Conservation (phyloP, 768 basidiomycete genomes). For the Boletellus ananas region DNA sequence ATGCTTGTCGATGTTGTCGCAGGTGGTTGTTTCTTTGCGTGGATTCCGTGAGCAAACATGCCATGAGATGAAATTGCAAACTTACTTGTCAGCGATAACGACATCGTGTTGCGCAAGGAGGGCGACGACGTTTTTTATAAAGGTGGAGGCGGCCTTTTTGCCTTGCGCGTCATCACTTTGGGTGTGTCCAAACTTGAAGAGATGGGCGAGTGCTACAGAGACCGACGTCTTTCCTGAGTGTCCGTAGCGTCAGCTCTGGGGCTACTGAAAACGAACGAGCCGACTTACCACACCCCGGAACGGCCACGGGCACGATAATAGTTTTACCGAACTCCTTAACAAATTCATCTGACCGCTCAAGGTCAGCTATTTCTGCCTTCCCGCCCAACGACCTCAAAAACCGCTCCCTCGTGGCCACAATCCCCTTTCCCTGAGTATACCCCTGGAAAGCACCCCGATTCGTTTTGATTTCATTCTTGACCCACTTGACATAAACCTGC, state of each 20-base stretch:
- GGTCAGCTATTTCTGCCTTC: slow-evolving; percentile 30
- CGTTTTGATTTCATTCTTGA: slow-evolving; percentile 64
- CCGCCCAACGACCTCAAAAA: slow-evolving; percentile 71
- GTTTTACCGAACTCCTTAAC: slow-evolving; percentile 57
- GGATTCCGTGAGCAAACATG: background rate
- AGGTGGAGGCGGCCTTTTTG: slow-evolving; percentile 69
- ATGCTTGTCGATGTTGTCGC: slow-evolving; percentile 65
- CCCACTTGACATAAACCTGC: slow-evolving; percentile 77
- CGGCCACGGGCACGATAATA: slow-evolving; percentile 81
- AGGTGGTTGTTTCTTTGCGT: slow-evolving; percentile 82
- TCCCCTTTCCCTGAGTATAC: slow-evolving; percentile 72
- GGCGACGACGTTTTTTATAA: slow-evolving; percentile 66
- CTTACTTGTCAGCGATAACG: slow-evolving; percentile 91
- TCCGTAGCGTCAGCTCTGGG: background rate
- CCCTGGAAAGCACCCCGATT: slow-evolving; percentile 58
- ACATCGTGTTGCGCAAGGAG: slow-evolving; percentile 64
- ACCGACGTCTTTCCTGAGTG: slow-evolving; percentile 81
- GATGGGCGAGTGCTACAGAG: slow-evolving; percentile 67
- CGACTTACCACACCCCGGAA: slow-evolving; percentile 85
- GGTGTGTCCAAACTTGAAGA: slow-evolving; percentile 88
- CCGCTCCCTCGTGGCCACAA: slow-evolving; percentile 75
- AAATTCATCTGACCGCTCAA: slow-evolving; percentile 13
- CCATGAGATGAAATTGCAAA: background rate
- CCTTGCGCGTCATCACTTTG: slow-evolving; percentile 86
- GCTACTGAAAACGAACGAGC: background rate